These are phyloP conservation scores for Juglanconis oblonga DNA, from an alignment of 2,329 filamentous ascomycete genomes.

Conservation along the genomic window DNA sequence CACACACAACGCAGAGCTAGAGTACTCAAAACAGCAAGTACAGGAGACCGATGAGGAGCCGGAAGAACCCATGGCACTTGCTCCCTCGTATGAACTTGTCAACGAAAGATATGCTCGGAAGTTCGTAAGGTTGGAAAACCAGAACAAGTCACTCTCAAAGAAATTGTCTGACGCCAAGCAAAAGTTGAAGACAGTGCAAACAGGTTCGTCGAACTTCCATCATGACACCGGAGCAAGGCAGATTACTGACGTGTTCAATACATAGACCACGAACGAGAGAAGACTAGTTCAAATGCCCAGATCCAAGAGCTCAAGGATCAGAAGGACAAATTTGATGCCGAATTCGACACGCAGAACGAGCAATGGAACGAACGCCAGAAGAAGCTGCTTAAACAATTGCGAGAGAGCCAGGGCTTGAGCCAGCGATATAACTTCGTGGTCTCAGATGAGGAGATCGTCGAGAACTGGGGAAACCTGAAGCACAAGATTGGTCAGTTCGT, in stretches of 20 bases:
- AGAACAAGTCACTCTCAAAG: neutral
- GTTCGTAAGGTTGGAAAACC: neutral
- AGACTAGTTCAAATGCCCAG: neutral
- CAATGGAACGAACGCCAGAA: neutral
- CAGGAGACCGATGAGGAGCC: too few relatives aligned
- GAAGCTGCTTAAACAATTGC: neutral
- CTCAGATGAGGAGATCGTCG: conserved; percentile 16
- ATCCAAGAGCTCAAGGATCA: neutral
- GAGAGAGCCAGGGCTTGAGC: neutral
- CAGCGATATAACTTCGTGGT: neutral
- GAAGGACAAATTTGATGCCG: neutral
- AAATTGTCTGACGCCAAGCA: neutral
- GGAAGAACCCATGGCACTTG: too few relatives aligned
- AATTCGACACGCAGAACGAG: neutral
- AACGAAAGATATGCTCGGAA: neutral
- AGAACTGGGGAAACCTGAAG: conserved; percentile 4
- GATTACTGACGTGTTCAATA: neutral
- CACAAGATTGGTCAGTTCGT: conserved; percentile 19
- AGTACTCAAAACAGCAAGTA: too few relatives aligned
- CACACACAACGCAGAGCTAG: too few relatives aligned
- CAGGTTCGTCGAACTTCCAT: neutral
- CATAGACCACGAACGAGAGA: neutral
- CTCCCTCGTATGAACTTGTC: neutral
- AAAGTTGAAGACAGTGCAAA: neutral
- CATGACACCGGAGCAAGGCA: neutral